Evolutionary conservation across 2,329 filamentous ascomycete species (phyloP).

Genomic region (Proliferodiscus dingleyae): DNA sequence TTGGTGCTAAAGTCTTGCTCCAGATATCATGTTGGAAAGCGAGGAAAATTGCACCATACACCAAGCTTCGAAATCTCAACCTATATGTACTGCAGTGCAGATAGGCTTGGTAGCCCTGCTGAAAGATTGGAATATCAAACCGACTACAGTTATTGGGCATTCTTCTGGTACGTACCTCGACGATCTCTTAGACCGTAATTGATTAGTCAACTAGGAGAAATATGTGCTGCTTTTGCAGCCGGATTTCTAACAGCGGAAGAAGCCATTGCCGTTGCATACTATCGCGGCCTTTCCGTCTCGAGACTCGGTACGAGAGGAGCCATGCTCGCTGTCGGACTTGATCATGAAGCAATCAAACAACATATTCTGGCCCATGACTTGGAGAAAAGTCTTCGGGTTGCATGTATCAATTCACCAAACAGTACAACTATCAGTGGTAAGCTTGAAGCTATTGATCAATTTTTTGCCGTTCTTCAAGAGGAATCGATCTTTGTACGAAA

Average conservation of each 20-base stretch:
- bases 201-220: constrained; percentile 36
- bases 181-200: not conserved
- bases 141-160: constrained; percentile 38
- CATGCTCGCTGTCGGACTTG: constrained; percentile 18
- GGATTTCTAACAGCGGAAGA: constrained; percentile 30
- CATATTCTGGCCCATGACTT: constrained; percentile 1
- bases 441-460: constrained; percentile 4
- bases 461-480: constrained; percentile 7
- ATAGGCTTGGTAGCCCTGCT: constrained; percentile 40
- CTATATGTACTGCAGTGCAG: constrained; percentile 43
- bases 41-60: constrained; percentile 33
- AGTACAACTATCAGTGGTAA: constrained; percentile 25
- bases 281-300: constrained; percentile 18
- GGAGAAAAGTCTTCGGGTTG: constrained; percentile 11
- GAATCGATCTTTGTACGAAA: constrained; percentile 13
- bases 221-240: constrained; percentile 41
- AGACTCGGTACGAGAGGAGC: constrained; percentile 22
- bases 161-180: constrained; percentile 33
- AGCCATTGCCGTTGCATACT: constrained; percentile 42
- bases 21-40: not conserved
- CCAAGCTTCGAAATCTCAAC: constrained; percentile 32
- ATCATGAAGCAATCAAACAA: constrained; percentile 2
- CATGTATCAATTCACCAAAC: constrained; percentile 27
- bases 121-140: constrained; percentile 36
- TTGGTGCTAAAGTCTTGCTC: constrained; percentile 2